phyloP scores from a whole-genome alignment of 192 early-diverging fungal genomes.

The Entomortierella parvispora region DNA sequence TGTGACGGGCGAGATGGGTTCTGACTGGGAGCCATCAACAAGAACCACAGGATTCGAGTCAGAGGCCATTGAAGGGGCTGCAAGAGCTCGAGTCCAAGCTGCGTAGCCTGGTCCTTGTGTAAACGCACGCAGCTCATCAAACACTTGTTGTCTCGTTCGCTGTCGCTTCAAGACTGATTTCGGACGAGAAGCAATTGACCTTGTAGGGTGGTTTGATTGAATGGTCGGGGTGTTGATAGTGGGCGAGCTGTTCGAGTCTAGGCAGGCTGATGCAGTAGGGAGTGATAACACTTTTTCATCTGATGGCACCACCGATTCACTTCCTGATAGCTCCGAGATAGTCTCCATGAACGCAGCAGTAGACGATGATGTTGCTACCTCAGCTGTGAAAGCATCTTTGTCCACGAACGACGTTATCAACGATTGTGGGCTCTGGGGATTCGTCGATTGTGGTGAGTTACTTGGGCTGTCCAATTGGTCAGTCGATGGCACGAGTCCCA shows the following conservation, averaged over 20 bases:
- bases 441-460: too few relatives aligned
- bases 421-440: too few relatives aligned
- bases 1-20: conserved; percentile 26
- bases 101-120: conserved; percentile 17
- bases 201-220: background rate
- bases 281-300: too few relatives aligned
- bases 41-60: background rate
- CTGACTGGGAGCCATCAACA: conserved; percentile 13
- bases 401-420: too few relatives aligned
- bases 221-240: too few relatives aligned
- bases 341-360: too few relatives aligned
- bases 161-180: conserved; percentile 35
- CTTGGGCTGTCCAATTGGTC: too few relatives aligned
- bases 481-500: conserved; percentile 8
- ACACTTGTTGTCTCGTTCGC: conserved; percentile 19
- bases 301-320: too few relatives aligned
- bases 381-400: too few relatives aligned
- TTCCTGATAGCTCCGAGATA: too few relatives aligned
- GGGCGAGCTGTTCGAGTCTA: background rate
- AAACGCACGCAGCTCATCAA: conserved; percentile 42
- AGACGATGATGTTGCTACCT: too few relatives aligned
- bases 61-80: background rate
- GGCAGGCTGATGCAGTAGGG: too few relatives aligned
- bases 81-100: conserved; percentile 10
- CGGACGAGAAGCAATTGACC: conserved; percentile 2